Conservation (phyloP, 441 rosid genomes). For the Croton setiger region DNA sequence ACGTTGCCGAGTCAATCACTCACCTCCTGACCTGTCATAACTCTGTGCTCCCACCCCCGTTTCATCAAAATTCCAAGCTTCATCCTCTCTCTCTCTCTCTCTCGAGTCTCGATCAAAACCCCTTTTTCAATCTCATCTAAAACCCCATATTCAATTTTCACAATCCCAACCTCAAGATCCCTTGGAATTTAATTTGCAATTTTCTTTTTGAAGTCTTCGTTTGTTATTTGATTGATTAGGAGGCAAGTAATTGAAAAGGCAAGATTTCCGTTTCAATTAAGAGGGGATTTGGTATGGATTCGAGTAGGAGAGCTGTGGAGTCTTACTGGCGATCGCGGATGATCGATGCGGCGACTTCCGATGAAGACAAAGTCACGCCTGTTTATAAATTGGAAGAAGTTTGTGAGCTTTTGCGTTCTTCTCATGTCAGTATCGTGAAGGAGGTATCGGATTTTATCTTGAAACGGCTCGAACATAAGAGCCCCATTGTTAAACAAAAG, state of each 20-base stretch:
- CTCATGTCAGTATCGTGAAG: conserved; percentile 77
- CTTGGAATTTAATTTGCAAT: not conserved
- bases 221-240: conserved; percentile 9
- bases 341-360: conserved; percentile 86
- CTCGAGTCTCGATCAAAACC: not conserved
- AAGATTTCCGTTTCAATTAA: not conserved
- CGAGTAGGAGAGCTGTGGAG: conserved; percentile 99
- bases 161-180: no score
- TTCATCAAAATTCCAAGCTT: not conserved
- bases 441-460: conserved; percentile 79
- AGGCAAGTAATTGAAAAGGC: not conserved
- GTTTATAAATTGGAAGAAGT: conserved; percentile 94
- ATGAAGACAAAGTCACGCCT: conserved; percentile 89
- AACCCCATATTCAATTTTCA: not conserved
- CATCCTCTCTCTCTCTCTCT: not conserved
- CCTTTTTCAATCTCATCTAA: not conserved
- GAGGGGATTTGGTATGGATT: conserved; percentile 52
- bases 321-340: conserved; percentile 97
- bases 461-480: conserved; percentile 87
- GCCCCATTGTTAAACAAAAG: conserved; percentile 96
- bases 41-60: not conserved
- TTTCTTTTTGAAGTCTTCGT: no score
- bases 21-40: not conserved
- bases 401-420: conserved; percentile 83
- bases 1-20: conserved; percentile 16